phyloP scores from a whole-genome alignment of 495 filamentous ascomycete genomes.

The Parathielavia appendiculata region DNA sequence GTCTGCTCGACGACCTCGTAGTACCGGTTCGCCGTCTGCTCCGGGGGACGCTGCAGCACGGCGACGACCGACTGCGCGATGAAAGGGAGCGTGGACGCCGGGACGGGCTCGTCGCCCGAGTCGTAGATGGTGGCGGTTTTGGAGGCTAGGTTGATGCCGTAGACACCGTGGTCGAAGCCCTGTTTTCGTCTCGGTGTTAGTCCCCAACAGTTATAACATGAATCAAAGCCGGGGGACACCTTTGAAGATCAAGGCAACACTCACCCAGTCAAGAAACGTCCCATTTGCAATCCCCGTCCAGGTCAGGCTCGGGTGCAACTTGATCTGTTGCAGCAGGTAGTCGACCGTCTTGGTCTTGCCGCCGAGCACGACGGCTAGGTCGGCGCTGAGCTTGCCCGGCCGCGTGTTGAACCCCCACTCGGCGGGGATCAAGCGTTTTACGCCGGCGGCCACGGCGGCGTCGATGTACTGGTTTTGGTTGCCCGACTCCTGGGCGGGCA shows the following conservation, averaged over 20 bases:
- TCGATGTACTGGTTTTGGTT: conserved; percentile 43
- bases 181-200: conserved; percentile 9
- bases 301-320: conserved; percentile 38
- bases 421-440: conserved; percentile 56
- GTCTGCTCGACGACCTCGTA: conserved; percentile 43
- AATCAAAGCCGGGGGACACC: no score
- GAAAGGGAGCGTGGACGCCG: conserved; percentile 30
- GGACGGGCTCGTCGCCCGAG: conserved; percentile 42
- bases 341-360: conserved; percentile 43
- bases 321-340: conserved; percentile 39
- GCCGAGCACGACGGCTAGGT: conserved; percentile 20
- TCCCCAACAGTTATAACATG: no score
- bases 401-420: conserved; percentile 50
- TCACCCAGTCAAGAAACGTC: conserved; percentile 41
- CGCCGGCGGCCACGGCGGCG: conserved; percentile 52
- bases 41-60: conserved; percentile 37
- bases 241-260: no score
- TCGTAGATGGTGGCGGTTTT: conserved; percentile 43
- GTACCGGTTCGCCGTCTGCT: conserved; percentile 44
- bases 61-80: conserved; percentile 33
- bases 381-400: not conserved
- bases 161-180: conserved; percentile 35
- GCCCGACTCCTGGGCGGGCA: conserved; percentile 34
- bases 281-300: conserved; percentile 46
- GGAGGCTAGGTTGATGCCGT: conserved; percentile 37